Evolutionary conservation across 1,284 basidiomycete genomes (phyloP).

Genomic region (Rhodotorula sp.): DNA sequence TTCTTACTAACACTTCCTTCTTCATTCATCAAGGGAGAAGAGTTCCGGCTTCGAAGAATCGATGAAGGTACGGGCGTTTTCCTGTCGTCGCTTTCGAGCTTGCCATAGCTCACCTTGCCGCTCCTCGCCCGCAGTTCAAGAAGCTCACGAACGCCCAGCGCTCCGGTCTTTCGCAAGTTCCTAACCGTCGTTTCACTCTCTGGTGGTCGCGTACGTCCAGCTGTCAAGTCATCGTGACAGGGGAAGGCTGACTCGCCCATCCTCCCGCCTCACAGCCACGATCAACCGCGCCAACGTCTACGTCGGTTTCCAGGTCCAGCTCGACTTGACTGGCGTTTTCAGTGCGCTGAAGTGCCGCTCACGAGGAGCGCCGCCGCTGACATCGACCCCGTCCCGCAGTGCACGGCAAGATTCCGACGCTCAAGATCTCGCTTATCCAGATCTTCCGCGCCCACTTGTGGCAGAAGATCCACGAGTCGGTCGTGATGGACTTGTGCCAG

Average conservation of each 20-base stretch:
- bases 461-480: conserved; percentile 77
- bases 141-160: conserved; percentile 84
- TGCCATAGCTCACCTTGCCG: not conserved
- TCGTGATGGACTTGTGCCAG: conserved; percentile 79
- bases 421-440: conserved; percentile 97
- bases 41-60: conserved; percentile 11
- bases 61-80: conserved; percentile 49
- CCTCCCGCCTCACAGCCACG: conserved; percentile 51
- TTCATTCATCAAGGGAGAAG: conserved; percentile 62
- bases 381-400: conserved; percentile 43
- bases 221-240: conserved; percentile 14
- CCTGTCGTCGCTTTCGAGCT: conserved; percentile 1
- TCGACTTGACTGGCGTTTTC: conserved; percentile 81
- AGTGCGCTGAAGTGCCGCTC: conserved; percentile 52
- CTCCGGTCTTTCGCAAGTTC: conserved; percentile 96
- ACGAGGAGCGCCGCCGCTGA: not conserved
- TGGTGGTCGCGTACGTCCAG: conserved; percentile 83
- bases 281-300: conserved; percentile 99
- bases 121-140: not conserved
- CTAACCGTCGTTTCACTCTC: conserved; percentile 96
- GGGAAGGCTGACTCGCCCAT: not conserved
- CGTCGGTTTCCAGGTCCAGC: conserved; percentile 99
- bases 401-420: conserved; percentile 97
- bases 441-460: conserved; percentile 99
- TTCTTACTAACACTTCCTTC: not conserved